Base-by-base conservation (phyloP, 805 yeast genomes). In the Kazachstania taianensis region DNA sequence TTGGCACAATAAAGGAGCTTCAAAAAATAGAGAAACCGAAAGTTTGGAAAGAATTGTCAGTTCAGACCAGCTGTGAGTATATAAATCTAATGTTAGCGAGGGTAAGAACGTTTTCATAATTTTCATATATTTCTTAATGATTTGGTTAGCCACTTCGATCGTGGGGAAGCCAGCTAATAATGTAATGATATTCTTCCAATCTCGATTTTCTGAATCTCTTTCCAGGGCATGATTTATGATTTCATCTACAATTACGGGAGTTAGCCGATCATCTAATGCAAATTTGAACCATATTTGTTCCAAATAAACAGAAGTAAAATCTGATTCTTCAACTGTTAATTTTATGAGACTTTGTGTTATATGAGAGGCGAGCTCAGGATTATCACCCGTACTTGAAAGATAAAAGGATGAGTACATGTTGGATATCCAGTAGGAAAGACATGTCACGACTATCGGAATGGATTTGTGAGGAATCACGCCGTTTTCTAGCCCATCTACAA, bases 171-270 rank as follows among this genome's bases (percentile, higher is more conserved):
- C 52, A 0, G 79, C 68, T 44, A 83, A 61, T 13, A 79, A 66
- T 0, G 78, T 66, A 3, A 78, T 69, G 5, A 77, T 69, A 29
- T 69, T 72, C 16, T 69, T 66, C 82, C 81, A 80, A 33, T 69
- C 75, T 20, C 72, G 69, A 3, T 78, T 78, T 42, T 78, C 82
- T 16, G 81, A 75, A 41, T 78, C 78, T 44, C 76, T 72, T 43
- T 81, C 87, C 45, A 81, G 68, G 1, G 85, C 79, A 44, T 75
- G 75, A 2, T 75, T 70, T 5, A 81, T 72, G 20, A 81, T 71
- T 48, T 81, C 94, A 42, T 81, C 86, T 10, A 81, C 67, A 15
- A 82, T 61, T 1, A 72, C 55, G 1, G 69, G 64, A 2, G 70
- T 69, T 8, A 82, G 55, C 27, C 72, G 62, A 31, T 73, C 74